Base-by-base conservation (phyloP, 495 filamentous ascomycete genomes). In the Aspergillus hancockii region DNA sequence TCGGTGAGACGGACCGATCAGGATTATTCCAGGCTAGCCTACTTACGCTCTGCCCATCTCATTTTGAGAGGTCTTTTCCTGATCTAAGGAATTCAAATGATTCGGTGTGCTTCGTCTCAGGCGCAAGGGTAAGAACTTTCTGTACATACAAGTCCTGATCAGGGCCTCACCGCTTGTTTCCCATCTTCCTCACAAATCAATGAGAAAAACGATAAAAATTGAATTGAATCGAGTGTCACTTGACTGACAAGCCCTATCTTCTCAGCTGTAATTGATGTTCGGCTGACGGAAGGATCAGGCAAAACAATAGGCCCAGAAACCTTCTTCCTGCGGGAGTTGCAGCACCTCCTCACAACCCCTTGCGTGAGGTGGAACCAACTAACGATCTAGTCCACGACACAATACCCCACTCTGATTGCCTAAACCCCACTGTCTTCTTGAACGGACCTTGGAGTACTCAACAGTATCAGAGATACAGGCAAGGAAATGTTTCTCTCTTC, bases 271-370 rank as follows among this genome's bases (percentile, higher is more conserved):
- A 23, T 63, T 55, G 51, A 58, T 57, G 61, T 54, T 57, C 57
- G 49, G 57, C 56, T 64, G 57, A 59, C 49, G 54, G 61, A 36
- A 52, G 55, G 30, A 41, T 23, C 52, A 32, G 32, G 52, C 30
- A 23, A 54, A 53, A 47, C 49, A 59, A 67, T 67, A 67, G 65
- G 65, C 57, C 59, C 61, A 62, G 61, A 56, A 61, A 64, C 22
- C 59, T 62, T 64, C 58, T 67, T 59, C 61, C 60, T 64, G 59
- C 49, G 32, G 19, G 54, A 55, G 32, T 38, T 56, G 57, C 57
- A 64, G 53, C 53, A 58, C 56, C 56, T 61, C 64, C 52, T 62
- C 54, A 30, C 52, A 16, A 63, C 65, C 65, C 65, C 65, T 67
- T 67, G 65, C 65, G 65, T 67, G 56, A 56, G 55, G 61, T 57